Percentiles rank a stretch among this genome's conserved stretches.
Evolutionary conservation across 371 early-diverging fungal genomes (phyloP).

Genomic region (Sporodiniella umbellata): DNA sequence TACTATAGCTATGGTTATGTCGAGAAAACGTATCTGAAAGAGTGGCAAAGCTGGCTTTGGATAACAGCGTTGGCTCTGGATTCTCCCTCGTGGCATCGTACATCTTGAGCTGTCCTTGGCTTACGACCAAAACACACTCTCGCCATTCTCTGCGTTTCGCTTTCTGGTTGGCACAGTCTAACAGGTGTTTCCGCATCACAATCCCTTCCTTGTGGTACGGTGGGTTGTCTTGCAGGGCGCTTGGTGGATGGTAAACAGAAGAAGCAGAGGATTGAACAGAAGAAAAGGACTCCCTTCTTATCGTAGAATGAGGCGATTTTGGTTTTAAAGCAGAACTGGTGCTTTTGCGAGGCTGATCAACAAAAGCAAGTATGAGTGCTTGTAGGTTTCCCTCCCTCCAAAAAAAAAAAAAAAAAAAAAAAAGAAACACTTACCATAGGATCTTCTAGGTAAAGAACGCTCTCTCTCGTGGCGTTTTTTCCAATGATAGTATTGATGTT

Average conservation of each 20-base stretch:
- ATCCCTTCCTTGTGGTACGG: slow-evolving; percentile 72
- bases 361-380: neutral
- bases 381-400: neutral
- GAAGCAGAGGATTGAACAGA: slow-evolving; percentile 9
- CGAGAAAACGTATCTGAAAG: slow-evolving; percentile 39
- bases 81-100: slow-evolving; percentile 36
- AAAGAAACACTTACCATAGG: slow-evolving; percentile 23
- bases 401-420: too few relatives aligned
- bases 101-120: slow-evolving; percentile 76
- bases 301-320: neutral
- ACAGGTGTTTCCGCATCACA: slow-evolving; percentile 82
- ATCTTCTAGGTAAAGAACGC: slow-evolving; percentile 27
- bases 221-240: slow-evolving; percentile 28
- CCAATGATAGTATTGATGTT: slow-evolving; percentile 32
- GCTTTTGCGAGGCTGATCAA: slow-evolving; percentile 24
- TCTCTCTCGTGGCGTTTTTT: slow-evolving; percentile 20
- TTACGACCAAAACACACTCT: slow-evolving; percentile 69
- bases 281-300: slow-evolving; percentile 15
- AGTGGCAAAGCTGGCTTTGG: slow-evolving; percentile 30
- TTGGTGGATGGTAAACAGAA: neutral
- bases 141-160: slow-evolving; percentile 88
- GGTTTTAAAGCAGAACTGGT: slow-evolving; percentile 15
- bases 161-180: slow-evolving; percentile 73
- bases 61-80: slow-evolving; percentile 32
- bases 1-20: neutral